Percentiles rank a stretch among this genome's conserved stretches.
Conservation (phyloP, 306 rosid species). For the Quercus cerris region DNA sequence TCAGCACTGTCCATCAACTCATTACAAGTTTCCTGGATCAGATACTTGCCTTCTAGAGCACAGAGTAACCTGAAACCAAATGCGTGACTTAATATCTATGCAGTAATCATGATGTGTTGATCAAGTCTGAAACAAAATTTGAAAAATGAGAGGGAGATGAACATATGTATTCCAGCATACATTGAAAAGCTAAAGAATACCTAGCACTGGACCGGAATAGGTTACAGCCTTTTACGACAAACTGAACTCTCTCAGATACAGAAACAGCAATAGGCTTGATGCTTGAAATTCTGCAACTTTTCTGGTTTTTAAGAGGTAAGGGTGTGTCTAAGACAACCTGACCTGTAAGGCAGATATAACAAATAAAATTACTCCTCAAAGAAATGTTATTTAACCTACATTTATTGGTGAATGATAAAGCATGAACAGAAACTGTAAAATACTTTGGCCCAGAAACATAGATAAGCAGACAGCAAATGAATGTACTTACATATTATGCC, state of each 20-base stretch:
- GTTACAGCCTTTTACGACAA: constrained; percentile 77
- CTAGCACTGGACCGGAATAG: constrained; percentile 54
- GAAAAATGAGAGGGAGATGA: constrained; percentile 9
- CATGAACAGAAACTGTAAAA: not conserved
- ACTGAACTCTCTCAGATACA: constrained; percentile 46
- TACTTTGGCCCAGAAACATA: not conserved
- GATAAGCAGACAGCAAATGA: not conserved
- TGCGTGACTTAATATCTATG: constrained; percentile 9
- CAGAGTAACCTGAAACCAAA: constrained; percentile 73
- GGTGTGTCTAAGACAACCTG: constrained; percentile 72
- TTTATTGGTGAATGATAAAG: not conserved
- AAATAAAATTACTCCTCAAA: not conserved
- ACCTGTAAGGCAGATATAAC: constrained; percentile 48
- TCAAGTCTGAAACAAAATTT: constrained; percentile 6
- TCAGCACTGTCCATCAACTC: constrained; percentile 50
- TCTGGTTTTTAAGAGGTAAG: constrained; percentile 45
- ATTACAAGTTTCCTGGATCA: constrained; percentile 49
- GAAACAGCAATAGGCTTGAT: constrained; percentile 83
- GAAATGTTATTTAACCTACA: not conserved
- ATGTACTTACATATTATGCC: too few relatives aligned
- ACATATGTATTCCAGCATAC: not conserved
- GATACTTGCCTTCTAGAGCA: constrained; percentile 84
- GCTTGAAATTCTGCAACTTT: constrained; percentile 55
- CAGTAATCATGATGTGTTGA: not conserved
- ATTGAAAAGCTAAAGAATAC: constrained; percentile 29